Evolutionary conservation across 2,329 filamentous ascomycete genomes (phyloP), one percentile per base, ranked within the genome.

Genomic region (Apiospora koreana): DNA sequence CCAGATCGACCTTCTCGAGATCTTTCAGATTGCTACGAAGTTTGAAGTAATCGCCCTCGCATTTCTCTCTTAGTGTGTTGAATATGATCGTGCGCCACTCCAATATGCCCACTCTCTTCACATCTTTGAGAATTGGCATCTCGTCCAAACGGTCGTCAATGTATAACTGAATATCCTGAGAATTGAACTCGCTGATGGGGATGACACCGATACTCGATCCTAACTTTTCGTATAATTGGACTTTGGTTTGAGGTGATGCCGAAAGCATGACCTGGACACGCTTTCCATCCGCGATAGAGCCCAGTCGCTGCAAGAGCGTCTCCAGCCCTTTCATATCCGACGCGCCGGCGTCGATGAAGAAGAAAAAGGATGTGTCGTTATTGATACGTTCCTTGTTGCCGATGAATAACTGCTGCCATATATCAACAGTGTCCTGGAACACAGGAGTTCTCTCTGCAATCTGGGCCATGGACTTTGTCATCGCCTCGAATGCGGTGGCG

Each of bases 11-110:
- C 65, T 77, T 79, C 1, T 77, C 69, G 21, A 82, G 76, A 1
- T 75, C 76, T 43, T 78, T 73, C 8, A 82, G 74, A 48, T 77
- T 78, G n/a, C 73, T 75, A 69, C 77, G 76, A 8, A 79, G 70
- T 66, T 75, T 79, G 70, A 79, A 77, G 67, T 77, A 79, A 50
- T 79, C 78, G 25, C 78, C 77, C 2, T 62, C 72, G 67, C 76
- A 78, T 66, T 79, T 78, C n/a, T 73, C 70, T 9, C 73, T 72
- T 21, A 79, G 68, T 12, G 73, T 76, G 1, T 75, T 66, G 12
- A 78, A 68, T n/a, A 80, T 80, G 23, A 72, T 76, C n/a, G 75
- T 66, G n/a, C 79, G 74, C 77, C 78, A 80, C n/a, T 77, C 76
- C 0, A 74, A 69, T 54, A 80, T 79, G 0, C 76, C 76, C 5